These are phyloP conservation scores for Lentinula sp. DNA, from an alignment of 768 basidiomycete species.

Conservation along the genomic window DNA sequence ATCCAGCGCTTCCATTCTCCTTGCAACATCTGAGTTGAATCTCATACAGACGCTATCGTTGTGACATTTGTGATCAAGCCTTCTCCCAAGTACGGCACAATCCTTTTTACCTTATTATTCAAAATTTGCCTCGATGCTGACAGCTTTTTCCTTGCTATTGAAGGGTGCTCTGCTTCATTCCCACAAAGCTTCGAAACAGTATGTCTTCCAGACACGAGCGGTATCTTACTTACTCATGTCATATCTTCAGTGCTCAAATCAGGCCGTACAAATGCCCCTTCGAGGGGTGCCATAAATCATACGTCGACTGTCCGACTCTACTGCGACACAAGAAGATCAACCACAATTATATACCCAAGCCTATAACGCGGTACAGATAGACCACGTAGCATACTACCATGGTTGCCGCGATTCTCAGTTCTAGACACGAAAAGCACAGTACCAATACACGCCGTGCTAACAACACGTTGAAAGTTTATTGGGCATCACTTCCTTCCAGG, in stretches of 20 bases:
- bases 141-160: not conserved
- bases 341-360: constrained; percentile 4
- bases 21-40: not conserved
- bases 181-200: constrained; percentile 4
- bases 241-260: not conserved
- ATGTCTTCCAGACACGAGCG: not conserved
- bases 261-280: constrained; percentile 3
- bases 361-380: constrained; percentile 4
- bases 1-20: not conserved
- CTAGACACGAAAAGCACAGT: not conserved
- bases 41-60: not conserved
- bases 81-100: not conserved
- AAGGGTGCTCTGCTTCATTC: constrained; percentile 4
- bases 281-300: constrained; percentile 2
- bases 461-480: not conserved
- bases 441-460: not conserved
- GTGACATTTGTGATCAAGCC: constrained; percentile 4
- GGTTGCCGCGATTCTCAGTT: not conserved
- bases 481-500: not conserved
- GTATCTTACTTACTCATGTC: not conserved
- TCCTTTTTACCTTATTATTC: not conserved
- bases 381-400: not conserved
- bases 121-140: not conserved
- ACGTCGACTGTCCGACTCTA: constrained; percentile 2
- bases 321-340: constrained; percentile 4